Evolutionary conservation across 805 yeast species (phyloP), one percentile per base, ranked within the genome.

Genomic region (Candida sithepensis): DNA sequence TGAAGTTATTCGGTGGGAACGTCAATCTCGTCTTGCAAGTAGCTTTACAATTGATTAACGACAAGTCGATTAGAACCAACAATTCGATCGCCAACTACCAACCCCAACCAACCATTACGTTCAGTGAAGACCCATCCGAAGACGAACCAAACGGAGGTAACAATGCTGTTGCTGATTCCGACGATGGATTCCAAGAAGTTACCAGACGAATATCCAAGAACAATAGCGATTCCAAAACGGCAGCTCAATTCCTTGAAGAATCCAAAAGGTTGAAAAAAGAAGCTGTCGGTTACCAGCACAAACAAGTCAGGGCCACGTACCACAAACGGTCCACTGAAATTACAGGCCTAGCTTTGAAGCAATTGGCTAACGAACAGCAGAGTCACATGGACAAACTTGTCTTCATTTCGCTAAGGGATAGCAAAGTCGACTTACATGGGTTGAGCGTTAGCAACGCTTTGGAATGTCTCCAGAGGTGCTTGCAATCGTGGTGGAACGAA

Each of bases 401-500:
- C 4, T 10, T 14, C 3, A 18, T 12, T 9, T 41, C 46, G 5
- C 6, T 18, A 8, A 44, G 52, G 46, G 19, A 63, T 37, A 56
- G 57, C 39, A 52, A 37, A 14, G 23, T 84, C 2, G 92, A 86
- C 65, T 70, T 85, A 7, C 94, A 86, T 61, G 73, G 75, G 0
- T 71, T 73, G 46, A 61, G 65, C 8, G 79, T 79, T 9, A 54
- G 66, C 0, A 73, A 71, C 28, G 88, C 90, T 0, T 53, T 73
- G 6, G 45, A 48, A 1, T 59, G 74, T 1, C 64, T 74, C 1
- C 47, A 58, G 4, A 42, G 36, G 10, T 75, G 73, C 0, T 58
- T 83, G 2, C 39, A 57, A 0, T 64, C 59, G 3, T 86, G 94
- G 94, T 86, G 92, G 92, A 50, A 58, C 1, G 69, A 68, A 21